Base-by-base conservation (phyloP, 768 basidiomycete genomes). In the Suillus fuscotomentosus region DNA sequence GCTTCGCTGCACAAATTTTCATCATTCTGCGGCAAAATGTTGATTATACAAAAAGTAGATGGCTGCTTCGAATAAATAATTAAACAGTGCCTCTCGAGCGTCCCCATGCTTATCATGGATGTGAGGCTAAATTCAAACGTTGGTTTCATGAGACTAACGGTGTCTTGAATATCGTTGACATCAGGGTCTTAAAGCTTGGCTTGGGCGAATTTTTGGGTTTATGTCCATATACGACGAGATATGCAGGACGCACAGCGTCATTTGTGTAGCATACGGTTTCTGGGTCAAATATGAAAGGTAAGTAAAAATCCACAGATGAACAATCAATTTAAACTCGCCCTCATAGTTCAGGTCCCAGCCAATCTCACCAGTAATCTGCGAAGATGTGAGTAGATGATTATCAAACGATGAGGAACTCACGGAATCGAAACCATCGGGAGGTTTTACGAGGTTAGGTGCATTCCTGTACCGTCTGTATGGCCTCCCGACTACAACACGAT, bases 201-300 rank as follows among this genome's bases (percentile, higher is more conserved):
- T 59, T 53, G 41, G 64, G 67, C 55, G 60, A 53, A 42, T 70
- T 61, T 54, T 63, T 42, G 51, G 56, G 61, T 60, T 76, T 73
- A 43, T 72, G 55, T 20, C 84, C 86, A 68, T 89, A 90, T 22
- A 88, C 82, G n/a, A 90, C 73, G 63, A 89, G 77, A 73, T 83
- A 90, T 0, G 86, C 86, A 20, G 88, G 88, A 9, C 87, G 83
- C 67, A 88, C 84, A 36, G 88, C 87, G 66, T 88, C 87, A 68
- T 88, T 88, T 51, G 78, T 70, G 68, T 89, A 89, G 15, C 88
- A 86, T 9, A 89, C 86, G 4, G 86, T 88, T 72, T 89, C 88
- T 76, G 60, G 3, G 6, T 50, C 24, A 11, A 20, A 31, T 39
- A 60, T 38, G 56, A 27, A 27, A 59, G 57, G 27, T 59, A 31